A percentile compares a stretch with the other conserved stretches of the same genome.
These are phyloP conservation scores for Arthrinium puccinioides DNA, from an alignment of 2,329 filamentous ascomycete species.

Conservation along the genomic window DNA sequence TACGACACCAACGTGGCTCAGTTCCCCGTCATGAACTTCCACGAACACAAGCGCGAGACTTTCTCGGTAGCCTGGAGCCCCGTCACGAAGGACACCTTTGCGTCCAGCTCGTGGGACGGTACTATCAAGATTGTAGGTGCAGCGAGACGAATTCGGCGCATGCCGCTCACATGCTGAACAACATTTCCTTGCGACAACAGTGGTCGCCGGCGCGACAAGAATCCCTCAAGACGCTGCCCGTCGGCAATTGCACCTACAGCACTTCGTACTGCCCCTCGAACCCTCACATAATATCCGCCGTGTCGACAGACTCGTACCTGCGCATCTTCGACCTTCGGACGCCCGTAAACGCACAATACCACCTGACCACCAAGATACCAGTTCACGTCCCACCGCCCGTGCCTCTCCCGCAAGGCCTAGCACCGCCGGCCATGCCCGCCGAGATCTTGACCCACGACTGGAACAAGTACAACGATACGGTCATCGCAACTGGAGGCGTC, in stretches of 20 bases:
- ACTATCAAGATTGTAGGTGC: constrained; percentile 72
- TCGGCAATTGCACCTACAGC: constrained; percentile 90
- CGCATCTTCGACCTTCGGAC: constrained; percentile 88
- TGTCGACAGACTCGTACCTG: constrained; percentile 81
- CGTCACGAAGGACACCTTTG: constrained; percentile 81
- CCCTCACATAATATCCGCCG: constrained; percentile 76
- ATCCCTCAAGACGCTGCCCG: constrained; percentile 78
- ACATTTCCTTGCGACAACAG: constrained; percentile 27
- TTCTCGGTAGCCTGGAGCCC: constrained; percentile 93
- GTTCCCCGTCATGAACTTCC: constrained; percentile 86
- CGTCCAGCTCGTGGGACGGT: constrained; percentile 92
- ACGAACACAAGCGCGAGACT: constrained; percentile 88
- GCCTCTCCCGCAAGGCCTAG: constrained; percentile 22
- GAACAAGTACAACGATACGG: constrained; percentile 90
- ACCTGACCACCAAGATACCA: constrained; percentile 74
- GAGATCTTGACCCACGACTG: constrained; percentile 95
- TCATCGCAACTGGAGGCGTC: constrained; percentile 84
- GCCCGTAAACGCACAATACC: constrained; percentile 78
- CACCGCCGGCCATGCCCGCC: constrained; percentile 48
- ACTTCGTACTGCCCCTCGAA: constrained; percentile 86
- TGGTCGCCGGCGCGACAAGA: constrained; percentile 76
- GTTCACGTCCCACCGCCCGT: constrained; percentile 64
- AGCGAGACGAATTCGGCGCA: background rate
- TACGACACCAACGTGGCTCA: constrained; percentile 75
- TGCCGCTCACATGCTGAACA: background rate